Base-by-base conservation (phyloP, 2,329 filamentous ascomycete species). In the Cadophora sp. region DNA sequence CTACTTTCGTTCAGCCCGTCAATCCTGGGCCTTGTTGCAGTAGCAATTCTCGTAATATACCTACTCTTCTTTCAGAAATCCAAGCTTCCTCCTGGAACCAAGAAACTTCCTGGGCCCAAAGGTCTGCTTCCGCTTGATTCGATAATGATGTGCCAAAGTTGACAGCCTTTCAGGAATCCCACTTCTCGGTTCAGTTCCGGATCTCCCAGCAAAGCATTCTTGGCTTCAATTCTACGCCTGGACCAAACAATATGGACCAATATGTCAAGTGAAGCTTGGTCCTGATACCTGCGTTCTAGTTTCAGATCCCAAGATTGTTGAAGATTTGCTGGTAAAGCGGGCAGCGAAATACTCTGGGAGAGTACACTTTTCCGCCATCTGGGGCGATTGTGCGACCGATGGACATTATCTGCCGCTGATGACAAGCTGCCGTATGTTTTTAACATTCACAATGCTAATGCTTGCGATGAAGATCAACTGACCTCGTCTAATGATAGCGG, bases 241-340 rank as follows among this genome's bases (percentile, higher is more conserved):
- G 76, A 72, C 74, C 27, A 70, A 78, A 18, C 66, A 74, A 61
- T 76, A 79, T 63, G 77, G 82, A 1, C 76, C 79, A 5, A 78
- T 85, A 36, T 83, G 80, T 69, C 78, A 79, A 11, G 73, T 84
- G 39, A 78, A 79, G 48, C 79, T 85, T 61, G 80, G 80, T 6
- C 82, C 80, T 18, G 72, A 74, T 13, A 75, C 74, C 22, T 76
- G 79, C 58, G 73, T 80, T 59, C 70, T 81, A 33, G 74, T 82
- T 22, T 78, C 78, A 36, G 77, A 75, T 9, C 78, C 80, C 59
- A 76, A 79, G 43, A 77, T 82, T 18, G 80, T 80, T 43, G 79
- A 81, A 62, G 80, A 82, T 48, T 73, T 83, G 6, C 73, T 83
- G 1, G 75, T 79, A 36, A 78, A 80, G 61, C 76, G 81, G 47